Evolutionary conservation across 2,329 filamentous ascomycete species (phyloP), one percentile per base, ranked within the genome.

Genomic region (Fusarium metavorans): DNA sequence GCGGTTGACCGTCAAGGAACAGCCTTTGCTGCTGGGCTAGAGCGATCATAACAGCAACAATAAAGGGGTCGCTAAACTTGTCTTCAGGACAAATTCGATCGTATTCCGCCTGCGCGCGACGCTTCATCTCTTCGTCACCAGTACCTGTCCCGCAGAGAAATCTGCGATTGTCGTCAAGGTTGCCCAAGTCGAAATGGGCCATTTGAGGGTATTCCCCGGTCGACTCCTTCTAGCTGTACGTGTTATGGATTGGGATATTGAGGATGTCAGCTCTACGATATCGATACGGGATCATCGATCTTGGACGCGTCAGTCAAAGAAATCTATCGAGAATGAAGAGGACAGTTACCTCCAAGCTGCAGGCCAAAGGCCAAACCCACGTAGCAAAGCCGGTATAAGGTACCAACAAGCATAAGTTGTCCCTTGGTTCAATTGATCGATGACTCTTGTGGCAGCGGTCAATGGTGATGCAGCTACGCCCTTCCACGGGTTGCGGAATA

Each of bases 11-110:
- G 9, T 41, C 23, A 25, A 20, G n/a, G 25, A 32, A 20, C 27
- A 14, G 14, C 32, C 50, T 57, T 35, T 64, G 50, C 48, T 58
- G 48, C n/a, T 64, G 62, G 23, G 62, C 62, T 14, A 64, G 20
- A 20, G 62, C 50, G 41, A 64, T 58, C n/a, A 64, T 27, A 57
- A 37, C 50, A 6, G 50, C 62, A 8, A 35, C 25, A 18, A 64
- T 57, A 37, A 43, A 56, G 16, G 62, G 62, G 10, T 64, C 62
- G 34, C 56, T 18, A 9, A 25, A 45, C 32, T 8, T 41, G 37
- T 64, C 30, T n/a, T 14, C 3, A 50, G 59, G 41, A 23, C 32
- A 18, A 11, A 50, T 9, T 11, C 27, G 27, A 9, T 20, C 30
- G 27, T 34, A 45, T 6, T 30, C 13, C 7, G 16, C 16, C 7